Percentiles rank a stretch among this genome's conserved stretches.
Evolutionary conservation across 139 green algal genomes (phyloP).

Genomic region (Chara braunii): DNA sequence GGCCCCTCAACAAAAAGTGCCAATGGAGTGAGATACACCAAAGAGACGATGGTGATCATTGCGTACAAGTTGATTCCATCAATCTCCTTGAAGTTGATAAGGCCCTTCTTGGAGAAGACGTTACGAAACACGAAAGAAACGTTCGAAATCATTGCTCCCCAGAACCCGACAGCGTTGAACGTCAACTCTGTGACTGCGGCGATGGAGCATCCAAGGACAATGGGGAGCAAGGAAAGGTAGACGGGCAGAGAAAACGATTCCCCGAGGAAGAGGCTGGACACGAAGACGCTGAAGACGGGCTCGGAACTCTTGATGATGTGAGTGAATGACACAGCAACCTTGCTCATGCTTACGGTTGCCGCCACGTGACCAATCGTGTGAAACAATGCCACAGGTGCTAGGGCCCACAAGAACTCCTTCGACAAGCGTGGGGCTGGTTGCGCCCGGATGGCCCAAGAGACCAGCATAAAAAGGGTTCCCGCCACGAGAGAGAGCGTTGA

Average conservation of each 20-base stretch:
- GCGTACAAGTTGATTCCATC: slow-evolving; percentile 44
- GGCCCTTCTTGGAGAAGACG: slow-evolving; percentile 44
- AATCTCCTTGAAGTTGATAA: slow-evolving; percentile 38
- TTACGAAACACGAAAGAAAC: slow-evolving; percentile 45
- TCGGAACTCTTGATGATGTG: slow-evolving; percentile 76
- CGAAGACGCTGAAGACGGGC: slow-evolving; percentile 88
- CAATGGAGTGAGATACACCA: slow-evolving; percentile 43
- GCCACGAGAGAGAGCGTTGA: slow-evolving; percentile 31
- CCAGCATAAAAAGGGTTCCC: slow-evolving; percentile 26
- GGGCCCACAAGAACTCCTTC: slow-evolving; percentile 25
- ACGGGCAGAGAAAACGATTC: slow-evolving; percentile 70
- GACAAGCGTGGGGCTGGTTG: slow-evolving; percentile 13
- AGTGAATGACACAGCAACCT: slow-evolving; percentile 91
- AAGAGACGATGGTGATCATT: slow-evolving; percentile 40
- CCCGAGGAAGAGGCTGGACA: slow-evolving; percentile 70
- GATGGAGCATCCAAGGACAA: slow-evolving; percentile 63
- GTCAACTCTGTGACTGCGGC: slow-evolving; percentile 52
- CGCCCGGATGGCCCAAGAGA: slow-evolving; percentile 18
- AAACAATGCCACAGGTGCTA: slow-evolving; percentile 46
- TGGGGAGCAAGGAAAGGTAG: slow-evolving; percentile 74
- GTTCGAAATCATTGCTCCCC: slow-evolving; percentile 45
- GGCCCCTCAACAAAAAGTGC: slow-evolving; percentile 37
- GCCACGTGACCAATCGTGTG: slow-evolving; percentile 93
- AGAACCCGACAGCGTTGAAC: slow-evolving; percentile 84
- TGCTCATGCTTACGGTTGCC: slow-evolving; percentile 92